Evolutionary conservation across 2,329 filamentous ascomycete species (phyloP), one percentile per base, ranked within the genome.

Genomic region (Cladosporium sphaerospermum): DNA sequence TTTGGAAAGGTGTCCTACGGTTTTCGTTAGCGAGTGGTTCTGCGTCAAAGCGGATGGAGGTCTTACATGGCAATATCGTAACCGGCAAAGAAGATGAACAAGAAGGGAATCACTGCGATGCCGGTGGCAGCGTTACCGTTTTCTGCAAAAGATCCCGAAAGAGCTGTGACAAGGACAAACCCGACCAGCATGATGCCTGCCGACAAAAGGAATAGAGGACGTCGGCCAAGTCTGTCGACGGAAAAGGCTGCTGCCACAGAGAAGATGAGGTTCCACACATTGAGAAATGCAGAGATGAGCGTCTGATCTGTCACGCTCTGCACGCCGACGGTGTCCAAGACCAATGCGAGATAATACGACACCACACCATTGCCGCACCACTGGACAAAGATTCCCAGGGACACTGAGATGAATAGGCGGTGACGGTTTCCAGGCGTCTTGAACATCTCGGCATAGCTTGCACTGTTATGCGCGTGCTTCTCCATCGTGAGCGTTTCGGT

Each of bases 31-130:
- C 23, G 7, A 5, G 4, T 7, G 32, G 13, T 18, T 14, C 9
- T 14, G 36, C 4, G 18, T 18, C 16, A n/a, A 37, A 10, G 13
- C 9, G 3, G 28, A 10, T 34, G 19, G 11, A 16, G 9, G 4
- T 42, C 54, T 55, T 54, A 59, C 56, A 59, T 52, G 5, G 58
- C 82, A 45, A 84, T 73, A 59, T 84, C 83, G 62, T 85, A 85
- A 55, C 70, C 72, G 3, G 80, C 78, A 7, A 73, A 75, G 64
- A 82, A 84, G 4, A 74, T 70, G 57, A 82, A 84, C 57, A 80
- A 81, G 66, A 82, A 84, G 64, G 84, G 76, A 19, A 83, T 61
- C 36, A 73, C 65, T 6, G 70, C 62, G 9, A 66, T 61, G 3
- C 69, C 69, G 2, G 72, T 69, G 8, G 69, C 66, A 8, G 61